Evolutionary conservation across 2,329 filamentous ascomycete genomes (phyloP).

Genomic region (Sclerotinia minor): DNA sequence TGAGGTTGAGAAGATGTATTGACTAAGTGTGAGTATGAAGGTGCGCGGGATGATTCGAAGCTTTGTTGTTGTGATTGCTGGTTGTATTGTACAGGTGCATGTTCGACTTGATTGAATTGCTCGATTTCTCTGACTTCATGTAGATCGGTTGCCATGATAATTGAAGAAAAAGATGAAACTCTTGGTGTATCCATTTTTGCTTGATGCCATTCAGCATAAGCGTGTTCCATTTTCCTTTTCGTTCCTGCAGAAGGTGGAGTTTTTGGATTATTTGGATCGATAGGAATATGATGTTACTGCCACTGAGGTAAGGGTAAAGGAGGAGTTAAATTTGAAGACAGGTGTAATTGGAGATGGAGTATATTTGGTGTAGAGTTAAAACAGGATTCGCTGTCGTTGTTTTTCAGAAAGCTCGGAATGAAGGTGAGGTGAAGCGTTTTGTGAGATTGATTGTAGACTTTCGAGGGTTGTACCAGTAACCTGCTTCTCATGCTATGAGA

Average conservation of each 20-base stretch:
- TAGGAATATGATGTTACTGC: neutral
- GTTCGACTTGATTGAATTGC: neutral
- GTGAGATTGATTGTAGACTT: neutral
- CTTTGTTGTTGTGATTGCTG: neutral
- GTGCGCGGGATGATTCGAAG: neutral
- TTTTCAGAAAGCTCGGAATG: neutral
- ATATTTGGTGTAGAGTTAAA: neutral
- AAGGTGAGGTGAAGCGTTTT: neutral
- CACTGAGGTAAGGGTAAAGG: neutral
- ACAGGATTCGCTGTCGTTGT: neutral
- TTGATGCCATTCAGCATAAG: constrained; percentile 3
- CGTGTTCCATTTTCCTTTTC: constrained; percentile 4
- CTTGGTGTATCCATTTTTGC: neutral
- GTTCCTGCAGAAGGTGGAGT: neutral
- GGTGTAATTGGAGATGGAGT: neutral
- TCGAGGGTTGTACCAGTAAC: neutral
- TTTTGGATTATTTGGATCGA: neutral
- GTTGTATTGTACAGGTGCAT: neutral
- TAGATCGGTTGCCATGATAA: neutral
- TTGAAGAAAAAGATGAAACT: neutral
- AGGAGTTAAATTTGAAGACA: neutral
- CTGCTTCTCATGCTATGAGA: neutral
- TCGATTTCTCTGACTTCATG: neutral
- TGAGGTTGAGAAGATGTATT: neutral
- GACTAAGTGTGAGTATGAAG: neutral